A percentile compares a stretch with the other conserved stretches of the same genome.
These are phyloP conservation scores for Acephala macrosclerotiorum DNA, from an alignment of 2,329 filamentous ascomycete genomes.

Conservation along the genomic window DNA sequence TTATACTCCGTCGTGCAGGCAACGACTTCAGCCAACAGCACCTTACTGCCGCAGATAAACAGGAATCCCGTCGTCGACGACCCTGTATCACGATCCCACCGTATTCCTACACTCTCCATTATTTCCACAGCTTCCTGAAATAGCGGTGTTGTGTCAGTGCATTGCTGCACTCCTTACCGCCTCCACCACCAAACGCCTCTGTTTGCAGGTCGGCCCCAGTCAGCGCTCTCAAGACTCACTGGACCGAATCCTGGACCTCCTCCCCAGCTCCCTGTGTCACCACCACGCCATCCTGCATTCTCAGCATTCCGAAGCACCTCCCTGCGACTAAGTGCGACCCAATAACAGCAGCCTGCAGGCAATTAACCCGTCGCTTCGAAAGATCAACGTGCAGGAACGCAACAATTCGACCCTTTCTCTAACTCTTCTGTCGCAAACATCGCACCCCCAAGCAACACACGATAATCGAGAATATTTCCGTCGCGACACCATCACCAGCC, in stretches of 20 bases:
- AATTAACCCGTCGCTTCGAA: conserved; percentile 38
- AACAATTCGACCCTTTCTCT: conserved; percentile 30
- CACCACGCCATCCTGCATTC: conserved; percentile 35
- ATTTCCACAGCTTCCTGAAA: conserved; percentile 19
- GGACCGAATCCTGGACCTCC: conserved; percentile 6
- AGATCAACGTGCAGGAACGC: conserved; percentile 44
- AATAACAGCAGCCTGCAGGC: conserved; percentile 31
- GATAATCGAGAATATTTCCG: conserved; percentile 17
- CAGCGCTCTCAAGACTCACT: conserved; percentile 2
- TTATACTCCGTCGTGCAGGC: conserved; percentile 18
- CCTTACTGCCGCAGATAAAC: conserved; percentile 20
- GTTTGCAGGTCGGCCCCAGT: conserved; percentile 7
- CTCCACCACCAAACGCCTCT: conserved; percentile 18
- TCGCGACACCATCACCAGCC: conserved; percentile 17
- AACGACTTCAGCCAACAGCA: conserved; percentile 20
- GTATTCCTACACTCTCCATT: conserved; percentile 4
- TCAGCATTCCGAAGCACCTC: conserved; percentile 37
- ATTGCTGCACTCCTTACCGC: conserved; percentile 27
- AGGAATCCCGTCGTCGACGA: conserved; percentile 6
- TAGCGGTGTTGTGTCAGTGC: conserved; percentile 23
- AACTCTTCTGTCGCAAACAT: conserved; percentile 37
- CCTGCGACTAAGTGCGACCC: conserved; percentile 35
- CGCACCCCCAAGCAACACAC: conserved; percentile 21
- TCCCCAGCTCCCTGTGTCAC: conserved; percentile 27
- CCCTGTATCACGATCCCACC: conserved; percentile 20